These are phyloP conservation scores for Zoysia japonica DNA, from an alignment of 176 grass and related monocot species.

Conservation along the genomic window DNA sequence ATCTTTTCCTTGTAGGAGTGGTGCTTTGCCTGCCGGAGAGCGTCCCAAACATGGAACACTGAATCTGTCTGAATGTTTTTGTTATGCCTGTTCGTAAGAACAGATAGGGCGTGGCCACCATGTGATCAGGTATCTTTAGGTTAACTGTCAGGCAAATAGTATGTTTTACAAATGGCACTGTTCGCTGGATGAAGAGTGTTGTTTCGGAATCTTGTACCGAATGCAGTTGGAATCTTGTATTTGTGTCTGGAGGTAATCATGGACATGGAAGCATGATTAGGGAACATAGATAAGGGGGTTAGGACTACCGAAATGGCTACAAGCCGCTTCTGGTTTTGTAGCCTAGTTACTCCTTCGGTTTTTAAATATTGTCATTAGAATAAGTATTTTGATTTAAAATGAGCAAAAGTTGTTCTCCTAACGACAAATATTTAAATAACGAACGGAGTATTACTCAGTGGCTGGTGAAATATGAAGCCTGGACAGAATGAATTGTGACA, in stretches of 20 bases:
- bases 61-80: conserved; percentile 14
- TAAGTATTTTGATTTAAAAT: no score
- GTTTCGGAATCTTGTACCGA: conserved; percentile 28
- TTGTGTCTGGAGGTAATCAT: conserved; percentile 35
- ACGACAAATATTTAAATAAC: no score
- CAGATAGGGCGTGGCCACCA: neutral
- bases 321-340: neutral
- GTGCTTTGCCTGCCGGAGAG: conserved; percentile 28
- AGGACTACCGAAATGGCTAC: neutral
- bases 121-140: neutral
- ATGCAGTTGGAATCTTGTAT: conserved; percentile 36
- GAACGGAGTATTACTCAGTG: neutral
- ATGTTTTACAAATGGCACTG: conserved; percentile 19
- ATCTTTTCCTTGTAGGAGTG: conserved; percentile 29
- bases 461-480: neutral
- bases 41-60: neutral
- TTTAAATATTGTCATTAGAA: no score
- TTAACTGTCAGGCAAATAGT: conserved; percentile 10
- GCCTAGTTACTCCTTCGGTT: neutral
- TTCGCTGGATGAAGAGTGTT: conserved; percentile 1
- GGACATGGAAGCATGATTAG: conserved; percentile 22
- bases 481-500: no score
- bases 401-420: no score
- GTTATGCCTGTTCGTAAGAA: no score
- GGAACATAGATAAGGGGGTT: neutral